Evolutionary conservation across 176 grass and related monocot genomes (phyloP).

Genomic region (Aechmea fasciata): DNA sequence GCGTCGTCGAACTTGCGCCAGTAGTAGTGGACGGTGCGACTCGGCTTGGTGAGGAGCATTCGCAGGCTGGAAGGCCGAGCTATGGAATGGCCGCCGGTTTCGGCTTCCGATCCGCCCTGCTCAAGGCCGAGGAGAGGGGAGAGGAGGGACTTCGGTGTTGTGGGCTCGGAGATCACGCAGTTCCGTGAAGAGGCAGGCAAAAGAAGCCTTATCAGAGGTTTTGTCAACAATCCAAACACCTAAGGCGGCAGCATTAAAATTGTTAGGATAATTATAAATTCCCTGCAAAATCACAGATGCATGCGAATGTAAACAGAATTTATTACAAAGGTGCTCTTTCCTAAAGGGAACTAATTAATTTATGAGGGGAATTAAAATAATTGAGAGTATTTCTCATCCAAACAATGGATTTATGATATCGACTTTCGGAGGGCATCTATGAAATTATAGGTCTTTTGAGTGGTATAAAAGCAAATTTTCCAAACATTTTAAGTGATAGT

Average conservation of each 20-base stretch:
- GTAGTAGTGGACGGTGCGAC: slow-evolving; percentile 81
- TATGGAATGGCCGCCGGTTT: slow-evolving; percentile 24
- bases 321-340: too few species aligned
- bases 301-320: too few species aligned
- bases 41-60: slow-evolving; percentile 81
- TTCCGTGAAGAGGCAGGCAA: slow-evolving; percentile 27
- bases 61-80: slow-evolving; percentile 68
- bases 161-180: slow-evolving; percentile 38
- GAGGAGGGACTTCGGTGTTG: slow-evolving; percentile 53
- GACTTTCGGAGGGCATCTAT: too few species aligned
- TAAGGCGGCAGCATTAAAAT: slow-evolving; percentile 15
- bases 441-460: too few species aligned
- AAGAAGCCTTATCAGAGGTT: slow-evolving; percentile 68
- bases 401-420: too few species aligned
- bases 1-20: slow-evolving; percentile 98
- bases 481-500: not conserved
- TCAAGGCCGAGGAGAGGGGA: slow-evolving; percentile 45
- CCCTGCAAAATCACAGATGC: too few species aligned
- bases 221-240: slow-evolving; percentile 94
- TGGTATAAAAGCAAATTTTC: not conserved
- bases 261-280: not conserved
- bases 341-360: too few species aligned
- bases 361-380: too few species aligned
- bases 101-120: slow-evolving; percentile 40
- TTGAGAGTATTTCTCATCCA: too few species aligned